Conservation (phyloP, 495 filamentous ascomycete genomes). For the Aspergillus baeticus region DNA sequence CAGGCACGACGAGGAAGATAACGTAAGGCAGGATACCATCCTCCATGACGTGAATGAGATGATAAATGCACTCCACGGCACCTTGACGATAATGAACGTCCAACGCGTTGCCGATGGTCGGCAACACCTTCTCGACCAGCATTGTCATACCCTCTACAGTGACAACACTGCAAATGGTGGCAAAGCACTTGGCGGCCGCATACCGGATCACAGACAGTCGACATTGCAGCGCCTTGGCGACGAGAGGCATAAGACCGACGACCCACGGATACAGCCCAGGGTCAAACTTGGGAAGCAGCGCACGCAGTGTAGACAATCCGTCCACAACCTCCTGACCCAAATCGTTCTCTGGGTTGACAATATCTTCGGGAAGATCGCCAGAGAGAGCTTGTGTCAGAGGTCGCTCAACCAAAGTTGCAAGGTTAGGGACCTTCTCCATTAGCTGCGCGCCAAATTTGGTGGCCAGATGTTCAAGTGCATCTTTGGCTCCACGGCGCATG, state of each 20-base stretch:
- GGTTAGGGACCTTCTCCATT: constrained; percentile 75
- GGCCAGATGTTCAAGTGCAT: constrained; percentile 86
- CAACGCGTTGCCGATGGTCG: constrained; percentile 81
- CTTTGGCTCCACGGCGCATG: constrained; percentile 88
- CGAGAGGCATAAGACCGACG: constrained; percentile 76
- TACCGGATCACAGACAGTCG: constrained; percentile 89
- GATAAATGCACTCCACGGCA: constrained; percentile 89
- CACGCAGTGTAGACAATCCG: constrained; percentile 86
- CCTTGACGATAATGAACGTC: constrained; percentile 88
- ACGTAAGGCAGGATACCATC: constrained; percentile 95
- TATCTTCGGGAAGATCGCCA: constrained; percentile 67
- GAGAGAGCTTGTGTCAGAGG: constrained; percentile 74
- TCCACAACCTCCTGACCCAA: constrained; percentile 92
- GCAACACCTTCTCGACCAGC: constrained; percentile 88
- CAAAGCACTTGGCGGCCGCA: constrained; percentile 95
- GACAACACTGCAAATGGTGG: constrained; percentile 94
- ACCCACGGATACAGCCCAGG: constrained; percentile 72
- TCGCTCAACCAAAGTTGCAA: constrained; percentile 74
- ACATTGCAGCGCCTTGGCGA: constrained; percentile 83
- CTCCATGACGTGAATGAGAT: constrained; percentile 97
- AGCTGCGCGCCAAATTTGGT: constrained; percentile 73
- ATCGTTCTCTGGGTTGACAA: constrained; percentile 63
- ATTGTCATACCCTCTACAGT: constrained; percentile 93
- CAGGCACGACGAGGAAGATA: constrained; percentile 98
- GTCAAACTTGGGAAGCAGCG: constrained; percentile 81